phyloP scores from a whole-genome alignment of 805 yeast species.

The Groenewaldozyma salmanticensis region DNA sequence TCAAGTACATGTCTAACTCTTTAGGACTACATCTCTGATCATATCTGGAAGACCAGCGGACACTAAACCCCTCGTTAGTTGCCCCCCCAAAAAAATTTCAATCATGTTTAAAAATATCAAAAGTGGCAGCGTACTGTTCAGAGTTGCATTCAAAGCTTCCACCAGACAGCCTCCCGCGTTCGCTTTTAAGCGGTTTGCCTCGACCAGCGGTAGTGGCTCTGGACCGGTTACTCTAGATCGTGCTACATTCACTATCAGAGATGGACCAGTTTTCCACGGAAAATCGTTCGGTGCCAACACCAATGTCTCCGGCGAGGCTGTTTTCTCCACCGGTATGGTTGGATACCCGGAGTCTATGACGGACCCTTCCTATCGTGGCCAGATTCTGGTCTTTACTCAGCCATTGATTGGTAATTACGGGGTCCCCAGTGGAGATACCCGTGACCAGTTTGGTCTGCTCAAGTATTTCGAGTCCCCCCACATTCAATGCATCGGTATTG shows the following conservation, averaged over 20 bases:
- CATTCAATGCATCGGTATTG: constrained; percentile 91
- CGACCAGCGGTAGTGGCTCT: constrained; percentile 1
- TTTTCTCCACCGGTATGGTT: constrained; percentile 93
- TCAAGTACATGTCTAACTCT: constrained; percentile 3
- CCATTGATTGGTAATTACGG: constrained; percentile 98
- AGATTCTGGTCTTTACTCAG: constrained; percentile 91
- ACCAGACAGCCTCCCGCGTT: not conserved
- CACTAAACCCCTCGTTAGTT: constrained; percentile 19
- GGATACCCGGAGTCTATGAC: constrained; percentile 99
- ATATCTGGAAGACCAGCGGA: constrained; percentile 43
- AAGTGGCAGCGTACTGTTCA: not conserved
- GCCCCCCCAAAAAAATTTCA: not conserved
- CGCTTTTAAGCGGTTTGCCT: not conserved
- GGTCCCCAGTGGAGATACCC: constrained; percentile 76
- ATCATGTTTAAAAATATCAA: not conserved
- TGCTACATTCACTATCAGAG: constrained; percentile 82
- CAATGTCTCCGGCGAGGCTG: constrained; percentile 93
- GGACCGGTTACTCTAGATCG: constrained; percentile 16
- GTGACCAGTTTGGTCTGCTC: constrained; percentile 77
- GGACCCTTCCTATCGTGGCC: constrained; percentile 96
- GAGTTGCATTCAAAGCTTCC: not conserved
- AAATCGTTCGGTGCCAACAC: constrained; percentile 93
- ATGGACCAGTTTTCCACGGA: constrained; percentile 90
- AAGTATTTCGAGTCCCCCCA: constrained; percentile 87
- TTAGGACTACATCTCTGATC: constrained; percentile 27